Evolutionary conservation across 345 rosid species (phyloP).

Genomic region (Brassica incana): DNA sequence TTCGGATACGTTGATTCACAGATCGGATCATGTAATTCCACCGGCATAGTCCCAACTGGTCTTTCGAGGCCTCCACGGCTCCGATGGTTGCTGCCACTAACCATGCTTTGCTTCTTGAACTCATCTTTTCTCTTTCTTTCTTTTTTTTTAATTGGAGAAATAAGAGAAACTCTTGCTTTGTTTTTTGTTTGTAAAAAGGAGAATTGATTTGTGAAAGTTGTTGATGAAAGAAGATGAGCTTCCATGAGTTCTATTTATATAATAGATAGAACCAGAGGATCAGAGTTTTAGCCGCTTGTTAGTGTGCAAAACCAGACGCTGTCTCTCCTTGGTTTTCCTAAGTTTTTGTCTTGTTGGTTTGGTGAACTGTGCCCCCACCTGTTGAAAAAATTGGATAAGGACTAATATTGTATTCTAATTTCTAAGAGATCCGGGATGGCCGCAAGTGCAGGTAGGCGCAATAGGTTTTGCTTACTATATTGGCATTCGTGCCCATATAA

Average conservation of each 20-base stretch:
- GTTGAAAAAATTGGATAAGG: background rate
- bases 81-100: conserved; percentile 57
- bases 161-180: background rate
- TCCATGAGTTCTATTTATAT: background rate
- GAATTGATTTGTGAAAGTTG: background rate
- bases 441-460: background rate
- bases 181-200: background rate
- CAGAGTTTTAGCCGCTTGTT: background rate
- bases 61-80: conserved; percentile 54
- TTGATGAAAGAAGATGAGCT: conserved; percentile 2
- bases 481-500: background rate
- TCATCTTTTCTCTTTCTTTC: conserved; percentile 3
- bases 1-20: conserved; percentile 37
- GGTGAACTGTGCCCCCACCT: background rate
- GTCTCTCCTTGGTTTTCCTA: conserved; percentile 5
- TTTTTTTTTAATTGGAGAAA: background rate
- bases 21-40: conserved; percentile 51
- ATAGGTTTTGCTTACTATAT: background rate
- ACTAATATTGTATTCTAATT: background rate
- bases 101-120: conserved; percentile 47
- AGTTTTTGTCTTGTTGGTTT: background rate
- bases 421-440: background rate
- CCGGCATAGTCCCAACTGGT: conserved; percentile 51
- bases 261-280: background rate
- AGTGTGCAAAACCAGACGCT: conserved; percentile 18